phyloP scores from a whole-genome alignment of 1,284 basidiomycete species.

The Phlebopus sp. region DNA sequence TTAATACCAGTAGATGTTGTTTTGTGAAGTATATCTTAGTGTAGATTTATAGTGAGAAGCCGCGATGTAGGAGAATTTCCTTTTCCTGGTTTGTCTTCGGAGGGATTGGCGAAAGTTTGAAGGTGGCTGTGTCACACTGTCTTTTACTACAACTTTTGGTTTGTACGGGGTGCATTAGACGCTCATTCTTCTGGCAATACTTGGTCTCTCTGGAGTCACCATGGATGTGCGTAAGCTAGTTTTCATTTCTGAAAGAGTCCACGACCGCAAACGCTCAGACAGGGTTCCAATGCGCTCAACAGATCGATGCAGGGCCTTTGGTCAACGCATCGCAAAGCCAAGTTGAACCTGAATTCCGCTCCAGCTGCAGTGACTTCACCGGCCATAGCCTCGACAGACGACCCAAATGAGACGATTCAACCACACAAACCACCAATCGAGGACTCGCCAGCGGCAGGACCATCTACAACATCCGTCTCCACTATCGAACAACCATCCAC shows the following conservation, averaged over 20 bases:
- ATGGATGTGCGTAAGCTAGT: conserved; percentile 21
- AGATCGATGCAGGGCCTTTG: conserved; percentile 75
- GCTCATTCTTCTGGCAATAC: no score
- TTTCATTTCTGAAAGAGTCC: neutral
- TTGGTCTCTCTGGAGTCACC: no score
- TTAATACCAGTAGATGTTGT: neutral
- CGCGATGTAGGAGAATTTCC: neutral
- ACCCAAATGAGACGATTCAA: conserved; percentile 16
- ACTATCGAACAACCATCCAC: conserved; percentile 14
- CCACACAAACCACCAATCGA: conserved; percentile 4
- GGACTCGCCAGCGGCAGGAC: conserved; percentile 12
- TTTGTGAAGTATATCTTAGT: neutral
- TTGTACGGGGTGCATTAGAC: no score
- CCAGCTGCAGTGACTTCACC: conserved; percentile 13
- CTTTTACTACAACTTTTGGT: no score
- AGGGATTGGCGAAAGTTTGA: neutral
- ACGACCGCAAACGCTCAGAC: conserved; percentile 36
- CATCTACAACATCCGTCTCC: neutral
- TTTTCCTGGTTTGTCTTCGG: neutral
- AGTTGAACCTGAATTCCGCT: conserved; percentile 62
- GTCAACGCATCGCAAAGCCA: conserved; percentile 59
- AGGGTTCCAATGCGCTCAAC: conserved; percentile 72
- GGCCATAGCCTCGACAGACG: conserved; percentile 29
- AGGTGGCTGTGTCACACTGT: neutral
- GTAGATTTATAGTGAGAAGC: neutral